Conservation (phyloP, 768 basidiomycete genomes). For the Russula sp. region DNA sequence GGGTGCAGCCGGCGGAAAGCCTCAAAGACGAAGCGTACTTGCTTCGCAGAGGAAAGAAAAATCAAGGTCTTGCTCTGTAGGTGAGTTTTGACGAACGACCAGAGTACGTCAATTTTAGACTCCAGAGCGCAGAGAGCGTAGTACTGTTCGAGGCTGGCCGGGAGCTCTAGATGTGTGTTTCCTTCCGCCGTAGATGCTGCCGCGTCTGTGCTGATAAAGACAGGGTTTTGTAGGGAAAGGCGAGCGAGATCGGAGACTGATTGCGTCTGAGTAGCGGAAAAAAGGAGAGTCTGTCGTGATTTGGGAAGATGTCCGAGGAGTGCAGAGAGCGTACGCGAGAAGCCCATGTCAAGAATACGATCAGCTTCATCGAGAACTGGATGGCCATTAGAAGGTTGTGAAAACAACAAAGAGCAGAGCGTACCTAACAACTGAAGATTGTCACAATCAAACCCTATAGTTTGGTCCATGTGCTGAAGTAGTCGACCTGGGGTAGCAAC, state of each 20-base stretch:
- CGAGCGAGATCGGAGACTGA: conserved; percentile 86
- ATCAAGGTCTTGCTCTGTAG: conserved; percentile 88
- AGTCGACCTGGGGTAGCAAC: conserved; percentile 94
- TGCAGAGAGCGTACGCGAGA: conserved; percentile 81
- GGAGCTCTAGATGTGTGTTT: conserved; percentile 46
- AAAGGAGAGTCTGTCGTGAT: conserved; percentile 90
- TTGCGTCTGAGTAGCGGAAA: conserved; percentile 94
- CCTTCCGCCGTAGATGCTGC: conserved; percentile 35
- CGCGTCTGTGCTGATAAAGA: conserved; percentile 56
- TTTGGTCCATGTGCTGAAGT: conserved; percentile 98
- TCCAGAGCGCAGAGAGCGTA: conserved; percentile 81
- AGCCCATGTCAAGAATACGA: conserved; percentile 95
- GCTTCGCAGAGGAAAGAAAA: conserved; percentile 92
- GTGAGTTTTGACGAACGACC: conserved; percentile 93
- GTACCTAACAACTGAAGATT: conserved; percentile 86
- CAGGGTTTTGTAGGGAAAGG: conserved; percentile 79
- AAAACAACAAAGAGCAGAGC: conserved; percentile 28
- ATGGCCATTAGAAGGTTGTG: neutral
- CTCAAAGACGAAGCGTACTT: conserved; percentile 95
- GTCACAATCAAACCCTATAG: conserved; percentile 86
- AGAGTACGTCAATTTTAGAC: conserved; percentile 84
- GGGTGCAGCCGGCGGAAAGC: conserved; percentile 95
- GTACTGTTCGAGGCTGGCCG: conserved; percentile 79
- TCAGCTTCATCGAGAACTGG: conserved; percentile 95
- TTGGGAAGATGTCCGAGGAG: conserved; percentile 88